Conservation (phyloP, 179 eudicot species). For the Silene noctiflora region DNA sequence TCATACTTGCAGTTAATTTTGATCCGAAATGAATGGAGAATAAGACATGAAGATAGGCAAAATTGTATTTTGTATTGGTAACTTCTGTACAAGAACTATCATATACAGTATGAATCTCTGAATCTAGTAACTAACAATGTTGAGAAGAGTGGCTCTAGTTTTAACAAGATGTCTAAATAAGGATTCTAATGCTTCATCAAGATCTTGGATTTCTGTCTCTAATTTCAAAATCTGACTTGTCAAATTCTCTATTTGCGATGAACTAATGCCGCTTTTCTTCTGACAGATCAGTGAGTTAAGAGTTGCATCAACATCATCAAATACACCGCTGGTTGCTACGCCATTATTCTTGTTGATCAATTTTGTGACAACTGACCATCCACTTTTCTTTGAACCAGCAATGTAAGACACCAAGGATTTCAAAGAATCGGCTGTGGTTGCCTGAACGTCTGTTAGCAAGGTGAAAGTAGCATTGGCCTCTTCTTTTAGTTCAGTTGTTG, state of each 20-base stretch:
- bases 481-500: constrained; percentile 4
- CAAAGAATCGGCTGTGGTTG: constrained; percentile 22
- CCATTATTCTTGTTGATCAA: constrained; percentile 1
- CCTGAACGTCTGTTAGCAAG: constrained; percentile 34
- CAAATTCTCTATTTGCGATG: constrained; percentile 20
- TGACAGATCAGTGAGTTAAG: constrained; percentile 2
- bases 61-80: constrained; percentile 9
- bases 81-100: constrained; percentile 12
- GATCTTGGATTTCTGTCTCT: constrained; percentile 6
- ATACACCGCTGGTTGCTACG: constrained; percentile 7
- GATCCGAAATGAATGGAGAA: background rate
- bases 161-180: background rate
- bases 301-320: constrained; percentile 19
- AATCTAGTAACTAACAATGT: constrained; percentile 1
- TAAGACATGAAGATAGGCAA: constrained; percentile 6
- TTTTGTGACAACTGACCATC: constrained; percentile 30
- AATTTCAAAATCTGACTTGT: constrained; percentile 20
- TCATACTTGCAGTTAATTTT: background rate
- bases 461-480: constrained; percentile 6
- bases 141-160: background rate
- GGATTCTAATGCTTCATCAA: background rate
- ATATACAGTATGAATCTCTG: constrained; percentile 16
- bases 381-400: constrained; percentile 24
- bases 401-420: constrained; percentile 28
- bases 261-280: constrained; percentile 7